Evolutionary conservation across 257 asterid genomes (phyloP).

Genomic region (Leonotis leonurus): DNA sequence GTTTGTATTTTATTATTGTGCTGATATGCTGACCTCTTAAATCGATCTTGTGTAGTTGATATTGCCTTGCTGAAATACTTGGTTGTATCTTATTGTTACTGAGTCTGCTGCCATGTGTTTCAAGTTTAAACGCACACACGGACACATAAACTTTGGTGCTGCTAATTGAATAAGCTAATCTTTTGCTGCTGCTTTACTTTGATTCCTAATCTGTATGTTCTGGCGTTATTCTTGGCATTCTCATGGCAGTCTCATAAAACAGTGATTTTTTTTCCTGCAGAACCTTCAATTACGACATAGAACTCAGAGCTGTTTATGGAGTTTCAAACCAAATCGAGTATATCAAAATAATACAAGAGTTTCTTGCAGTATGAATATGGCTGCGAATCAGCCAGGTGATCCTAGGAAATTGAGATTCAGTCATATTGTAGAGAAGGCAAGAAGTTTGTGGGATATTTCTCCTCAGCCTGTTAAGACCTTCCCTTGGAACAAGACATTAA

Average conservation of each 20-base stretch:
- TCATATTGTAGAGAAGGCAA: conserved; percentile 40
- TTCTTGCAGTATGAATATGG: conserved; percentile 50
- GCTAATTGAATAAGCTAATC: neutral
- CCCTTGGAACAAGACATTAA: conserved; percentile 71
- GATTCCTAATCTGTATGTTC: neutral
- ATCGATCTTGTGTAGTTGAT: too few species aligned
- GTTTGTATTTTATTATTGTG: too few species aligned
- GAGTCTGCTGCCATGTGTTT: neutral
- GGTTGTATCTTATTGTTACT: too few species aligned
- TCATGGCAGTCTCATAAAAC: conserved; percentile 4
- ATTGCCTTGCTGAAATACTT: too few species aligned
- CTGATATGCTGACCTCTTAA: too few species aligned
- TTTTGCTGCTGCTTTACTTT: neutral
- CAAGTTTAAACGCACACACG: neutral
- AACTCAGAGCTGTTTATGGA: conserved; percentile 24
- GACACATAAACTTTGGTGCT: too few species aligned
- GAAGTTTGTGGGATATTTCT: conserved; percentile 56
- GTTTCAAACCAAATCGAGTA: conserved; percentile 28
- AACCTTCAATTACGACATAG: conserved; percentile 22
- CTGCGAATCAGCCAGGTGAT: conserved; percentile 56
- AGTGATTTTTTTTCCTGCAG: conserved; percentile 28
- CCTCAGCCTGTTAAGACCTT: conserved; percentile 74
- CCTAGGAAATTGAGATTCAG: conserved; percentile 34
- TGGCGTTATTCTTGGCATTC: neutral
- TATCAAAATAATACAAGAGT: conserved; percentile 22